These are phyloP conservation scores for Rhodotorula sphaerocarpa DNA, from an alignment of 768 basidiomycete species.

Conservation along the genomic window DNA sequence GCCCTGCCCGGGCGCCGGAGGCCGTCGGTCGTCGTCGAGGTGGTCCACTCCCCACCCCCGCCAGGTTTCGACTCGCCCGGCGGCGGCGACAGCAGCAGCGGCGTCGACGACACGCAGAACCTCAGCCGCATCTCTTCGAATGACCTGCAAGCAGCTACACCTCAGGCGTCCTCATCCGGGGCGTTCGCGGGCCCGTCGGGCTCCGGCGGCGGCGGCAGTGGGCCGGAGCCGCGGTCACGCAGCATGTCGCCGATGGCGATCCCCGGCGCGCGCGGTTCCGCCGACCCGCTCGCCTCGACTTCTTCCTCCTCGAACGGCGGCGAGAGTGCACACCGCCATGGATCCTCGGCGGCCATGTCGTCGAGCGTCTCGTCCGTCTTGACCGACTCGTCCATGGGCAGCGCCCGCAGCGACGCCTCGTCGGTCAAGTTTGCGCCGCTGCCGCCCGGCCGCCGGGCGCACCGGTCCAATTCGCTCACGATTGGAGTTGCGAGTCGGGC, in stretches of 20 bases:
- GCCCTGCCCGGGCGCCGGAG: neutral
- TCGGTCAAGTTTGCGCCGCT: slow-evolving; percentile 28
- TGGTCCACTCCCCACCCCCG: slow-evolving; percentile 10
- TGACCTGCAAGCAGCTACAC: too few species aligned
- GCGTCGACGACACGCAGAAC: neutral
- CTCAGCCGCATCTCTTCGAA: neutral
- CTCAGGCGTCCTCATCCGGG: too few species aligned
- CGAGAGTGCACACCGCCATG: too few species aligned
- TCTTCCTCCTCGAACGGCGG: too few species aligned
- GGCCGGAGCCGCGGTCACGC: neutral
- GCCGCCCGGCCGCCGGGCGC: slow-evolving; percentile 10
- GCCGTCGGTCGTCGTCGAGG: slow-evolving; percentile 14
- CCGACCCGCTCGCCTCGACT: too few species aligned
- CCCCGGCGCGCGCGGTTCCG: too few species aligned
- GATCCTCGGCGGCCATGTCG: neutral
- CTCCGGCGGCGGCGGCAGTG: neutral
- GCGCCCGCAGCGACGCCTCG: neutral
- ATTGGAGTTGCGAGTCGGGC: slow-evolving; percentile 31
- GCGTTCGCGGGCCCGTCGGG: too few species aligned
- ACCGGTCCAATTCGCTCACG: slow-evolving; percentile 29
- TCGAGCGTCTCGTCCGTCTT: neutral
- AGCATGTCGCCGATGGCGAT: neutral
- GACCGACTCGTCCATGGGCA: neutral
- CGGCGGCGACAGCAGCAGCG: neutral
- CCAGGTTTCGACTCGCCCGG: slow-evolving; percentile 4